Base-by-base conservation (phyloP, 805 yeast genomes). In the Barnettozyma siamensis region DNA sequence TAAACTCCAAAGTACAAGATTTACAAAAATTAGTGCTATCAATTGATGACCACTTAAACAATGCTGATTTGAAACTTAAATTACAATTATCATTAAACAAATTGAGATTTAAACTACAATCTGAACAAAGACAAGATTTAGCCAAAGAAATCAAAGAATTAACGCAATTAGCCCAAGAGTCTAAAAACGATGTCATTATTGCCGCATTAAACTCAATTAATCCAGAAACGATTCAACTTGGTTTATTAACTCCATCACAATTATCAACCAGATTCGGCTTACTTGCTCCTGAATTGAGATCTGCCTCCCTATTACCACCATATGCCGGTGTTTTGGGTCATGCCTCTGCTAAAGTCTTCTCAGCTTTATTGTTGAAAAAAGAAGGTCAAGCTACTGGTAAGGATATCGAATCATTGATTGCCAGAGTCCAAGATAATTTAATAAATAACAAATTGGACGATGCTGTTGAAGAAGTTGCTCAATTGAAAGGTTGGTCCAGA, bases 291-390 rank as follows among this genome's bases (percentile, higher is more conserved):
- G 95, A 91, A 65, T 76, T 93, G 58, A 81, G 95, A 63, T 78
- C 88, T 24, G 89, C 94, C 7, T 80, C 96, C 5, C 67, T 93
- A 53, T 75, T 89, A 47, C 97, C 98, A 41, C 95, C 94, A 53
- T 86, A 91, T 57, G 95, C 99, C 20, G 99, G 99, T 57, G 75
- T 93, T 41, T 75, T 91, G 53, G 98, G 96, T 24, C 96, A 93
- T 63, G 62, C 88, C 33, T 75, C 94, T 7, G 89, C 98, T 15
- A 70, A 73, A 50, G 42, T 88, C 8, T 84, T 89, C 59, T 83
- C 95, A 28, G 76, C 75, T 53, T 72, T 89, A 46, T 72, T 91
- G 55, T 73, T 87, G 54, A 72, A 83, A 23, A 93, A 88, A 60
- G 69, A 75, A 46, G 98, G 98, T 34, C 66, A 77, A 43, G 88